phyloP scores from a whole-genome alignment of 495 filamentous ascomycete species.

The Tuber umbilicatum region DNA sequence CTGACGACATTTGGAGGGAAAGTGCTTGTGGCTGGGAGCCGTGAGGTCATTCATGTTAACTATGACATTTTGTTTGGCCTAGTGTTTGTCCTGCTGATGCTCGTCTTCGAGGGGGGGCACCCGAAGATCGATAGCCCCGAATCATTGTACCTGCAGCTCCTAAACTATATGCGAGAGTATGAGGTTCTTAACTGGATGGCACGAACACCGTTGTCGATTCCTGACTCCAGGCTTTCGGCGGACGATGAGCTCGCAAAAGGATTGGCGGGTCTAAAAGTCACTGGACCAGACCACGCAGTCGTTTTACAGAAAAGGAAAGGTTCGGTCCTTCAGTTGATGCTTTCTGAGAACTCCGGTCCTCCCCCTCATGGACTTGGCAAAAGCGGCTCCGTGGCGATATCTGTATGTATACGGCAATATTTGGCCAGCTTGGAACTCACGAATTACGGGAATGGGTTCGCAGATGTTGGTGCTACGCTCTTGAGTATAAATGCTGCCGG shows the following conservation, averaged over 20 bases:
- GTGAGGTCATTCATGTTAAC: constrained; percentile 67
- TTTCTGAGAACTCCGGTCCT: constrained; percentile 33
- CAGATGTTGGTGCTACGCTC: constrained; percentile 27
- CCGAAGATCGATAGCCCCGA: constrained; percentile 49
- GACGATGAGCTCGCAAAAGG: constrained; percentile 35
- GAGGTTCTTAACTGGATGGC: constrained; percentile 77
- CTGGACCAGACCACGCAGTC: constrained; percentile 26
- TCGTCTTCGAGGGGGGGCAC: constrained; percentile 21
- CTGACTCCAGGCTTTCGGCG: constrained; percentile 22
- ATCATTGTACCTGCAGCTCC: constrained; percentile 59
- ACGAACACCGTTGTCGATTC: constrained; percentile 48
- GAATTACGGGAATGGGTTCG: constrained; percentile 30
- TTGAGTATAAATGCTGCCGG: constrained; percentile 30
- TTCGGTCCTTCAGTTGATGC: constrained; percentile 36
- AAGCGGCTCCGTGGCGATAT: constrained; percentile 27
- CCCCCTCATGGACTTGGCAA: constrained; percentile 23
- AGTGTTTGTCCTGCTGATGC: constrained; percentile 73
- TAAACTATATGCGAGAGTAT: constrained; percentile 63
- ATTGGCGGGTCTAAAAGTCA: constrained; percentile 29
- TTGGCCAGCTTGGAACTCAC: constrained; percentile 31
- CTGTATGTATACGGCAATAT: constrained; percentile 36
- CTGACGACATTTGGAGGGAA: constrained; percentile 67
- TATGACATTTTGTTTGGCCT: constrained; percentile 68
- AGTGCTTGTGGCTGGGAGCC: constrained; percentile 63
- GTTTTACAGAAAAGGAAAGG: constrained; percentile 20